Percentiles rank a stretch among this genome's conserved stretches.
Conservation (phyloP, 257 asterid genomes). For the Paraleonurus japonicus region DNA sequence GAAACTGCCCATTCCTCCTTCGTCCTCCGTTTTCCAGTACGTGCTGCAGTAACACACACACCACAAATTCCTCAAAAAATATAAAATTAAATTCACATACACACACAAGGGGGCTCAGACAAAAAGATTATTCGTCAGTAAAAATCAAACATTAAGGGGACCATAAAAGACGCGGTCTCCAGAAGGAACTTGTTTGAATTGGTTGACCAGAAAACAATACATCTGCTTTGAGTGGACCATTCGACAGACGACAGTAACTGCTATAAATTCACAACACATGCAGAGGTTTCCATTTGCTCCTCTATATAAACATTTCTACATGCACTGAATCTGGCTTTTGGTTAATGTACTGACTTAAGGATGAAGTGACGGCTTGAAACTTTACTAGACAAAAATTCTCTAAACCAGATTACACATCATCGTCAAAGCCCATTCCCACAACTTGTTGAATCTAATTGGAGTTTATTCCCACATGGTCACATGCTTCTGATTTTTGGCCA, state of each 20-base stretch:
- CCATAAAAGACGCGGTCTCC: slow-evolving; percentile 20
- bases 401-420: not conserved
- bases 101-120: not conserved
- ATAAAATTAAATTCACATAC: not conserved
- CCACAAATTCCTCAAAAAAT: slow-evolving; percentile 4
- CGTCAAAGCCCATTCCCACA: not conserved
- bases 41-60: slow-evolving; percentile 51
- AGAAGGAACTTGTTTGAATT: slow-evolving; percentile 22
- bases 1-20: slow-evolving; percentile 66
- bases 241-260: slow-evolving; percentile 19
- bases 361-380: slow-evolving; percentile 17
- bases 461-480: slow-evolving; percentile 1
- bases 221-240: slow-evolving; percentile 16
- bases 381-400: slow-evolving; percentile 3
- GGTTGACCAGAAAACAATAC: slow-evolving; percentile 20
- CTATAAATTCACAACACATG: slow-evolving; percentile 20
- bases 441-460: not conserved
- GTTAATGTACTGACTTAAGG: slow-evolving; percentile 2
- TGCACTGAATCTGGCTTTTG: not conserved
- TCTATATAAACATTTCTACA: not conserved
- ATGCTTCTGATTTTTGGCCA: not conserved
- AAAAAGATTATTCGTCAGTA: slow-evolving; percentile 3
- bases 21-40: slow-evolving; percentile 89
- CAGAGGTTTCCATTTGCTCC: not conserved
- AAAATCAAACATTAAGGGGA: slow-evolving; percentile 18